Evolutionary conservation across 768 basidiomycete species (phyloP).

Genomic region (Fomitopsis serialis): DNA sequence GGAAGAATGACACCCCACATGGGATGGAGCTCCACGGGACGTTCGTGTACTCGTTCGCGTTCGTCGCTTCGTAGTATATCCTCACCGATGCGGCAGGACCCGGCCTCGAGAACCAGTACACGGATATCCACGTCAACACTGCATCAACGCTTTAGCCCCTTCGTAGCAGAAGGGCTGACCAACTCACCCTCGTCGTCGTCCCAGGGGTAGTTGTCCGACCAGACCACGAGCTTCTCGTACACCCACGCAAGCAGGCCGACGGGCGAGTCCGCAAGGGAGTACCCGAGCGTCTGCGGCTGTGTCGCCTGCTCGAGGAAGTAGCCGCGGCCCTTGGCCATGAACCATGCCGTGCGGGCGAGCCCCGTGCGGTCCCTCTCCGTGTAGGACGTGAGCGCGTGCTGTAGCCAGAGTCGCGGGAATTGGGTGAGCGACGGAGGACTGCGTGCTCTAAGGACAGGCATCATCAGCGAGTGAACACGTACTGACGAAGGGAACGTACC

Average conservation of each 20-base stretch:
- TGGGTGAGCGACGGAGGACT: slow-evolving; percentile 26
- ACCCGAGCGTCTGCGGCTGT: slow-evolving; percentile 37
- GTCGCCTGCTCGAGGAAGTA: slow-evolving; percentile 28
- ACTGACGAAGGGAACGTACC: slow-evolving; percentile 28
- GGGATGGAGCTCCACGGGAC: slow-evolving; percentile 14
- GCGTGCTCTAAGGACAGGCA: slow-evolving; percentile 16
- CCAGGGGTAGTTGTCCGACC: slow-evolving; percentile 49
- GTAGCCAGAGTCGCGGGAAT: slow-evolving; percentile 4
- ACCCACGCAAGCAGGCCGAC: slow-evolving; percentile 38
- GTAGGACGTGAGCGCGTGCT: slow-evolving; percentile 21
- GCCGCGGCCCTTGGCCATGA: slow-evolving; percentile 23
- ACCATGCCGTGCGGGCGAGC: slow-evolving; percentile 4
- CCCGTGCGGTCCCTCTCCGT: background rate
- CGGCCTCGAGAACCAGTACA: slow-evolving; percentile 53
- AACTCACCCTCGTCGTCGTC: slow-evolving; percentile 48
- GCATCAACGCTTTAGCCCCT: background rate
- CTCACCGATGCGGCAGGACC: slow-evolving; percentile 53
- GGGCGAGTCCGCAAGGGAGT: slow-evolving; percentile 52
- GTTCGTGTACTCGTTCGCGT: background rate
- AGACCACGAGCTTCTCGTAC: slow-evolving; percentile 28
- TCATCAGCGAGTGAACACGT: slow-evolving; percentile 11
- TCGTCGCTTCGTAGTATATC: slow-evolving; percentile 48
- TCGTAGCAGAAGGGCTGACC: background rate
- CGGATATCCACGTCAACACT: slow-evolving; percentile 59
- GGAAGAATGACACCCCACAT: slow-evolving; percentile 26